Evolutionary conservation across 805 yeast species (phyloP).

Genomic region (Spathaspora arborariae): DNA sequence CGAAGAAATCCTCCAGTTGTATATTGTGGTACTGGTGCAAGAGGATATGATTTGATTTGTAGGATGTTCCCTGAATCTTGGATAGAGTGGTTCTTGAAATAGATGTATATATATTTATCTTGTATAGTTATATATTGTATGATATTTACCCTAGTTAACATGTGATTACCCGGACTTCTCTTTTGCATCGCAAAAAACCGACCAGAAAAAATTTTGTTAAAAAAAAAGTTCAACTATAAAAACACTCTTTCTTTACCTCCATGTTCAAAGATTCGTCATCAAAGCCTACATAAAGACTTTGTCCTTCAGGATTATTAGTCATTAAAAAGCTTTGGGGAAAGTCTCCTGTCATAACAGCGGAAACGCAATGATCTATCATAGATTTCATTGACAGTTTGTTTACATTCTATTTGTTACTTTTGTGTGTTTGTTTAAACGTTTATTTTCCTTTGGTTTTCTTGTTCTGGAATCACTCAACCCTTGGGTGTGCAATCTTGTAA

Average conservation of each 20-base stretch:
- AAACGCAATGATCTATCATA: slow-evolving; percentile 43
- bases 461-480: neutral
- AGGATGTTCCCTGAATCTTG: slow-evolving; percentile 29
- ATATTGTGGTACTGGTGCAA: slow-evolving; percentile 42
- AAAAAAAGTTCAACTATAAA: slow-evolving; percentile 2
- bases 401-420: neutral
- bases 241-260: slow-evolving; percentile 41
- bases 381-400: slow-evolving; percentile 18
- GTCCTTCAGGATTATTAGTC: slow-evolving; percentile 8
- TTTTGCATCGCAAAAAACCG: slow-evolving; percentile 1
- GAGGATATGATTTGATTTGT: slow-evolving; percentile 32
- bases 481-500: neutral
- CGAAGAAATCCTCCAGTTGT: slow-evolving; percentile 24
- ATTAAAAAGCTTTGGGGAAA: slow-evolving; percentile 69
- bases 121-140: neutral
- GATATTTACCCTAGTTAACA: neutral
- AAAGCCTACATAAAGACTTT: slow-evolving; percentile 59
- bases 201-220: neutral
- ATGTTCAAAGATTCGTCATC: slow-evolving; percentile 76
- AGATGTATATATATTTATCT: neutral
- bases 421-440: neutral
- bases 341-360: slow-evolving; percentile 82
- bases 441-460: neutral
- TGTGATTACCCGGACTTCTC: neutral
- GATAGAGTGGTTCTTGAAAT: slow-evolving; percentile 19